Evolutionary conservation across 2,329 filamentous ascomycete genomes (phyloP), one percentile per base, ranked within the genome.

Genomic region (Sporothrix brasiliensis): DNA sequence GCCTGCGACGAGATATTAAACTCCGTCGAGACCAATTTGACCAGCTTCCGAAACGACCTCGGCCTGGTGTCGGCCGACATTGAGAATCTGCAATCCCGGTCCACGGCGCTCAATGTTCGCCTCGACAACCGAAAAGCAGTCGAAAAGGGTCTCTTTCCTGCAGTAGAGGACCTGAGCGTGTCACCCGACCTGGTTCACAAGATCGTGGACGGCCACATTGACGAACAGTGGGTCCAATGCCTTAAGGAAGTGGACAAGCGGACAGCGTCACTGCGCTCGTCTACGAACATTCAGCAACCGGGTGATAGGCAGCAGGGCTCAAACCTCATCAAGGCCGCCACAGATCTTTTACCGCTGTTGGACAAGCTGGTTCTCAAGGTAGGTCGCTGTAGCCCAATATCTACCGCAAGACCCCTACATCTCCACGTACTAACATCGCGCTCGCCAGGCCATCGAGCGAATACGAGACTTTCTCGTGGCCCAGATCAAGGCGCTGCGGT

Each of bases 31-130:
- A 89, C 88, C 44, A 98, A 97, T 78, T 85, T 99, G 68, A 92
- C 92, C 50, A 94, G 90, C 79, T 99, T 99, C 78, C 93, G 96
- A 78, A 92, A 93, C 72, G 96, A 99, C 79, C 87, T 99, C 13
- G 94, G 93, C 10, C 88, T 89, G 16, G 95, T 99, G 14, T 97
- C 95, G 1, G 91, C 93, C 7, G 95, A 99, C 78, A 99, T 99
- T 67, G 95, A 99, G 80, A 93, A 90, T 2, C 82, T 99, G 53
- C 95, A 99, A 81, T 89, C 91, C 67, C 89, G 95, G 61, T 99
- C 95, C 0, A 87, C 90, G 13, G 89, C 91, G 9, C 81, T 99
- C 71, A 97, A 93, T 75, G 88, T 92, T 49, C 90, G 93, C 76
- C 83, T 99, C 41, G 91, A 97, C 74, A 97, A 97, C 77, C 87